Conservation (phyloP, 495 filamentous ascomycete genomes). For the Talaromyces borbonicus region DNA sequence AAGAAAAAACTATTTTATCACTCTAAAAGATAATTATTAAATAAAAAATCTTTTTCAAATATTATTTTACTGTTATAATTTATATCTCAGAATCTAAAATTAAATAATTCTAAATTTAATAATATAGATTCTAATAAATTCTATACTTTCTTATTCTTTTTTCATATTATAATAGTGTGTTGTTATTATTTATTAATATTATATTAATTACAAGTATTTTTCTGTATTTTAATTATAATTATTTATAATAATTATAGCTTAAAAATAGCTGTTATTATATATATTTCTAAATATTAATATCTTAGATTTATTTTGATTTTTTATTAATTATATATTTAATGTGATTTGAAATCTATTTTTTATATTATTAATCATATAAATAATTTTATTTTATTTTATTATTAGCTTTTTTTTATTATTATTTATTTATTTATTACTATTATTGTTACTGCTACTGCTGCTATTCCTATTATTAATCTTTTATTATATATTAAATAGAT, state of each 20-base stretch:
- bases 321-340: too few species aligned
- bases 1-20: too few species aligned
- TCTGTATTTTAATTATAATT: too few species aligned
- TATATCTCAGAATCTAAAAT: not conserved
- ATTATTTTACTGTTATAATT: not conserved
- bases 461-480: not conserved
- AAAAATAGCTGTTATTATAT: too few species aligned
- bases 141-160: not conserved
- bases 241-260: too few species aligned
- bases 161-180: not conserved
- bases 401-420: not conserved
- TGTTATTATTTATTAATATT: not conserved
- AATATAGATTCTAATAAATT: not conserved
- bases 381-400: too few species aligned
- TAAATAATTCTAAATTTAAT: not conserved
- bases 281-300: too few species aligned
- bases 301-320: not conserved
- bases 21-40: too few species aligned
- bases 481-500: not conserved
- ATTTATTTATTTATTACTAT: not conserved
- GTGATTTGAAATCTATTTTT: too few species aligned
- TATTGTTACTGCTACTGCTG: not conserved
- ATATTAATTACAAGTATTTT: too few species aligned
- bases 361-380: too few species aligned
- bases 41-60: too few species aligned